Evolutionary conservation across 768 basidiomycete species (phyloP).

Genomic region (Lanmaoa rubissima): DNA sequence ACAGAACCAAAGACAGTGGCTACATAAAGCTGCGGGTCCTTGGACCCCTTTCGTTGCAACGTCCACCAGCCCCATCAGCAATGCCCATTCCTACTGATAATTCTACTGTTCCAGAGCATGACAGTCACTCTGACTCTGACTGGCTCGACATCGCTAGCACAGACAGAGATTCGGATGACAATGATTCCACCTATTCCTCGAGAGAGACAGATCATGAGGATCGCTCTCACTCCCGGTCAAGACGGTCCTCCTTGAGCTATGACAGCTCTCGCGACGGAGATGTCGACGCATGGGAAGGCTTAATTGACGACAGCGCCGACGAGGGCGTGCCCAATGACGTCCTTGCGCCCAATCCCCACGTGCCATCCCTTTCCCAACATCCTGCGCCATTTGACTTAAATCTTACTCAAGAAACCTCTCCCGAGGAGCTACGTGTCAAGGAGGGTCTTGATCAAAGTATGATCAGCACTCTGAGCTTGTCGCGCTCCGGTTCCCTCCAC

Average conservation of each 20-base stretch:
- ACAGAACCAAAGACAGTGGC: slow-evolving; percentile 29
- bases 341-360: slow-evolving; percentile 23
- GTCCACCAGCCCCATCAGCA: slow-evolving; percentile 19
- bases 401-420: slow-evolving; percentile 35
- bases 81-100: slow-evolving; percentile 38
- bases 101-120: slow-evolving; percentile 56
- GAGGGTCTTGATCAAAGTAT: slow-evolving; percentile 81
- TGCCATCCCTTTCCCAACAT: slow-evolving; percentile 17
- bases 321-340: slow-evolving; percentile 36
- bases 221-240: slow-evolving; percentile 52
- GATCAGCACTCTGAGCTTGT: slow-evolving; percentile 73
- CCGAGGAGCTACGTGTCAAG: slow-evolving; percentile 68
- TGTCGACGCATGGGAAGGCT: slow-evolving; percentile 76
- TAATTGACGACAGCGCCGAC: slow-evolving; percentile 61
- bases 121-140: slow-evolving; percentile 74
- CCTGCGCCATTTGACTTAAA: slow-evolving; percentile 28
- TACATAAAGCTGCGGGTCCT: slow-evolving; percentile 26
- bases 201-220: slow-evolving; percentile 62
- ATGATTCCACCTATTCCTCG: slow-evolving; percentile 59
- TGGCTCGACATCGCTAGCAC: slow-evolving; percentile 79
- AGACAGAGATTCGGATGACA: slow-evolving; percentile 63
- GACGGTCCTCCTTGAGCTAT: slow-evolving; percentile 67
- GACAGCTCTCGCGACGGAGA: slow-evolving; percentile 68
- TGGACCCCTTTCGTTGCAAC: slow-evolving; percentile 31
- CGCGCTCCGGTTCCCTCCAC: slow-evolving; percentile 62